These are phyloP conservation scores for Mycena albidolilacea DNA, from an alignment of 768 basidiomycete genomes.

Conservation along the genomic window DNA sequence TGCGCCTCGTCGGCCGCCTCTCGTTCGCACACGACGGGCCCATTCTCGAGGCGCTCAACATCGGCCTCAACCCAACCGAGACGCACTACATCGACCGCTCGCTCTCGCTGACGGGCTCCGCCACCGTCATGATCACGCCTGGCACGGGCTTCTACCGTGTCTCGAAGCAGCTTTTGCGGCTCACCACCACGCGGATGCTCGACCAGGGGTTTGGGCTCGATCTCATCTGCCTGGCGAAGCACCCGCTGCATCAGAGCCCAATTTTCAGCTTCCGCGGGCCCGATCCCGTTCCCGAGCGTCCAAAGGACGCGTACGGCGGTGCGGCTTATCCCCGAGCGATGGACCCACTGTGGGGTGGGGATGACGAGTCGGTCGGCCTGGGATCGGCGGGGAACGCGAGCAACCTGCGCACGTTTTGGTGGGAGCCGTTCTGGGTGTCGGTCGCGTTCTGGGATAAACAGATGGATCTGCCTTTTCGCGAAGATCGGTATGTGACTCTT, in stretches of 20 bases:
- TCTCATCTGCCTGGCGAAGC: constrained; percentile 90
- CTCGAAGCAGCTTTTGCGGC: constrained; percentile 87
- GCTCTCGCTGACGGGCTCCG: constrained; percentile 87
- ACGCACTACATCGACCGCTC: constrained; percentile 97
- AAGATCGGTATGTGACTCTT: constrained; percentile 70
- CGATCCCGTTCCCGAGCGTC: constrained; percentile 60
- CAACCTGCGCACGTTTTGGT: constrained; percentile 79
- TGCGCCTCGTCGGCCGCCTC: constrained; percentile 82
- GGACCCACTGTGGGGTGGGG: constrained; percentile 85
- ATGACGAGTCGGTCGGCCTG: constrained; percentile 60
- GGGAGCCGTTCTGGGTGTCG: constrained; percentile 92
- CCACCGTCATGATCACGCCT: constrained; percentile 90
- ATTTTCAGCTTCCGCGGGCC: constrained; percentile 91
- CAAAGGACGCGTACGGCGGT: constrained; percentile 53
- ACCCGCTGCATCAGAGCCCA: constrained; percentile 93
- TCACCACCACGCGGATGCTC: constrained; percentile 94
- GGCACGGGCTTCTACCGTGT: constrained; percentile 96
- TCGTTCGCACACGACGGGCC: constrained; percentile 95
- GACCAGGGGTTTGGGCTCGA: constrained; percentile 95
- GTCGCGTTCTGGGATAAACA: constrained; percentile 91
- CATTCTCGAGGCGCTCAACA: constrained; percentile 94
- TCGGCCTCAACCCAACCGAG: constrained; percentile 93
- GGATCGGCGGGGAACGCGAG: constrained; percentile 34
- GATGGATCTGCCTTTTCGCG: constrained; percentile 86
- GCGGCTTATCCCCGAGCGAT: constrained; percentile 52